These are phyloP conservation scores for Dysphania ambrosioides DNA, from an alignment of 148 eudicot species.

Conservation along the genomic window DNA sequence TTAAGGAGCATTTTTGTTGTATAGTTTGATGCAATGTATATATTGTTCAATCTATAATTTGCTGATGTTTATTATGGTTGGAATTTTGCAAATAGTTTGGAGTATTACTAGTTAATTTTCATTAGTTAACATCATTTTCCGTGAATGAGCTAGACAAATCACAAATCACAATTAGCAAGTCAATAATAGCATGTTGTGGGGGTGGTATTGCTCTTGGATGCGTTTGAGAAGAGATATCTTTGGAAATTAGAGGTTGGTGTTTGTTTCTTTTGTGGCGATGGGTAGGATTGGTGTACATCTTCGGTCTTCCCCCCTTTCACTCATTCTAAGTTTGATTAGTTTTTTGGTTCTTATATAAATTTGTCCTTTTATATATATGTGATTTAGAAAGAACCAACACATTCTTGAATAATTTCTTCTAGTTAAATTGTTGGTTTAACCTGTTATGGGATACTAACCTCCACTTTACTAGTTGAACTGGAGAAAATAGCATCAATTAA, in stretches of 20 bases:
- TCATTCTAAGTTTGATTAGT: not conserved
- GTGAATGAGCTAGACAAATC: not conserved
- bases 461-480: too few relatives aligned
- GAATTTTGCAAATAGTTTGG: too few relatives aligned
- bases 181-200: constrained; percentile 7
- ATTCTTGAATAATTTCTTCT: too few relatives aligned
- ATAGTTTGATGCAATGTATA: not conserved
- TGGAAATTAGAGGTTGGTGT: not conserved
- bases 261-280: not conserved
- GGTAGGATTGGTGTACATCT: not conserved
- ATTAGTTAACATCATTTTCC: not conserved
- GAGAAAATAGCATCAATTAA: too few relatives aligned
- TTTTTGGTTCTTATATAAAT: not conserved
- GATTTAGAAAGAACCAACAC: too few relatives aligned
- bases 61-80: too few relatives aligned
- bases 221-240: not conserved
- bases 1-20: not conserved
- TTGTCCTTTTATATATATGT: too few relatives aligned
- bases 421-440: too few relatives aligned
- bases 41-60: too few relatives aligned
- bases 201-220: constrained; percentile 2
- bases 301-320: not conserved
- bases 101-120: not conserved
- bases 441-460: too few relatives aligned
- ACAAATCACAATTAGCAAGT: not conserved